Conservation (phyloP, 208 protist genomes). For the Acanthamoeba culbertsoni region DNA sequence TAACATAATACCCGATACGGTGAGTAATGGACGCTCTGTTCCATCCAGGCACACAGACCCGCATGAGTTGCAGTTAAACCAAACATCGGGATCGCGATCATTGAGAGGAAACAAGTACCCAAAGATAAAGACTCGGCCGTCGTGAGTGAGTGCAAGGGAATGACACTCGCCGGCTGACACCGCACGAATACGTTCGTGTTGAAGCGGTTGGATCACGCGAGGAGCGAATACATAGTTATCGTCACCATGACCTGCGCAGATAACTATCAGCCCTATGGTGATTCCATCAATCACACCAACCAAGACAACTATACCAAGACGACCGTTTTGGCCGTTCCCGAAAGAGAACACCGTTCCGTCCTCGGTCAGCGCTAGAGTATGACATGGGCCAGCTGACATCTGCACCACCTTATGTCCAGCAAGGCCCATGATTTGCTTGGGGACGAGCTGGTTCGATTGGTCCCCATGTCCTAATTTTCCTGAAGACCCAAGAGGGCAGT, state of each 20-base stretch:
- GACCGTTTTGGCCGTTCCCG: background rate
- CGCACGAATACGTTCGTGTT: background rate
- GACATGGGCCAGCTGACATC: background rate
- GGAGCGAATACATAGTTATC: background rate
- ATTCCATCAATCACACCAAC: background rate
- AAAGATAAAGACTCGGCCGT: background rate
- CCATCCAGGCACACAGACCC: no score
- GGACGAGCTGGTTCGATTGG: background rate
- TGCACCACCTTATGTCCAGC: background rate
- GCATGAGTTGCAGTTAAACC: no score
- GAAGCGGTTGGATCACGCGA: background rate
- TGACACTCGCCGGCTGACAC: background rate
- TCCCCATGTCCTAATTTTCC: background rate
- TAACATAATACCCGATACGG: no score
- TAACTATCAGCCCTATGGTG: background rate
- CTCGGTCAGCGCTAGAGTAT: background rate
- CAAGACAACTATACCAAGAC: background rate
- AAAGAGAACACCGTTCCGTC: background rate
- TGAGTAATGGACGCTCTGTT: no score
- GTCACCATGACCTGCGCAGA: background rate
- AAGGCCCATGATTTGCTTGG: background rate
- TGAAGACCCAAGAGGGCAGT: background rate
- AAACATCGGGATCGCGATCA: background rate
- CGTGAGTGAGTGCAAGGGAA: background rate
- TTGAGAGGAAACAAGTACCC: background rate